A percentile compares a stretch with the other conserved stretches of the same genome.
phyloP scores from a whole-genome alignment of 441 rosid species.

The Sinapis alba region DNA sequence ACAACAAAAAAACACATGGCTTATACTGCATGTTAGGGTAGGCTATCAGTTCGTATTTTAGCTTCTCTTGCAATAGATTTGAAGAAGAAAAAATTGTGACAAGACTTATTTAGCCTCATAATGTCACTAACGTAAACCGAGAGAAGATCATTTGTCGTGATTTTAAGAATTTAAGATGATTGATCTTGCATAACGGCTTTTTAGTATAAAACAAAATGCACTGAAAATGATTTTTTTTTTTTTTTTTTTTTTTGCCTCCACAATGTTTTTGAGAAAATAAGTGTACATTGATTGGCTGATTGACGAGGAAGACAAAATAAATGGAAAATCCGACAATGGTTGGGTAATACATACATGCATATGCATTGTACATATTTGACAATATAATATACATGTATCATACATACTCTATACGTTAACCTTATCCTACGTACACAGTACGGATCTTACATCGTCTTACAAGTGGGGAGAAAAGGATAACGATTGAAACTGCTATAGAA shows the following conservation, averaged over 20 bases:
- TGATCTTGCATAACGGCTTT: not conserved
- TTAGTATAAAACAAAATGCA: not conserved
- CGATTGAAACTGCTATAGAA: not conserved
- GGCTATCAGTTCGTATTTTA: not conserved
- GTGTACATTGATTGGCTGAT: not conserved
- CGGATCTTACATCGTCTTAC: constrained; percentile 24
- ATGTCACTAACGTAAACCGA: too few species aligned
- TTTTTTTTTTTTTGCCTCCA: too few species aligned
- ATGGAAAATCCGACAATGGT: not conserved
- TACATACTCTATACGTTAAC: not conserved
- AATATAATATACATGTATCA: not conserved
- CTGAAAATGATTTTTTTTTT: constrained; percentile 1
- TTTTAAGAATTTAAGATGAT: too few species aligned
- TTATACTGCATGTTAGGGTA: not conserved
- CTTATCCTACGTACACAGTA: not conserved
- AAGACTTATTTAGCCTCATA: not conserved
- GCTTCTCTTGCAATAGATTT: not conserved
- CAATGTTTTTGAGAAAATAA: not conserved
- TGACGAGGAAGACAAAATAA: not conserved
- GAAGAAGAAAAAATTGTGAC: not conserved
- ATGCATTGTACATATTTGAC: not conserved
- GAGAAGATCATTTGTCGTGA: too few species aligned
- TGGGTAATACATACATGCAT: not conserved
- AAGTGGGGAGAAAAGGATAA: constrained; percentile 15
- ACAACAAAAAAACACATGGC: not conserved